Evolutionary conservation across 2,329 filamentous ascomycete species (phyloP).

Genomic region (Albophoma yamanashiensis): DNA sequence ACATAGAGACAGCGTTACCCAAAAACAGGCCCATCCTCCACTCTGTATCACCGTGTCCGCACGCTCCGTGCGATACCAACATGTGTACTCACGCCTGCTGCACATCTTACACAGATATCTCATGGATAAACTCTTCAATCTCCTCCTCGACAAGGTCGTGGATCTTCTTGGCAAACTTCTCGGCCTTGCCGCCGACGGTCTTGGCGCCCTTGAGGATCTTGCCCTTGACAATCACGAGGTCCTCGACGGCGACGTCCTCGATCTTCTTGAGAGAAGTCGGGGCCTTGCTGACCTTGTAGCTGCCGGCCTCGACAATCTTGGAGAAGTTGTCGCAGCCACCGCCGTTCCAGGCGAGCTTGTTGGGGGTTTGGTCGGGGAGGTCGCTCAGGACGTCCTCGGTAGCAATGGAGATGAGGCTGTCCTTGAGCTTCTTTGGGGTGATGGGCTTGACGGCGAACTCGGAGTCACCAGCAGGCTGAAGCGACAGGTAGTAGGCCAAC

Average conservation of each 20-base stretch:
- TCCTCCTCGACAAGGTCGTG: conserved; percentile 51
- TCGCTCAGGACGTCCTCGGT: conserved; percentile 70
- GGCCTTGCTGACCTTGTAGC: conserved; percentile 49
- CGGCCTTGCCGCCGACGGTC: conserved; percentile 42
- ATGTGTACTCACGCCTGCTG: neutral
- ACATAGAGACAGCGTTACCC: neutral
- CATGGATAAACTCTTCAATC: conserved; percentile 47
- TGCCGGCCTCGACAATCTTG: conserved; percentile 64
- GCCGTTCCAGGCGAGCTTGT: conserved; percentile 98
- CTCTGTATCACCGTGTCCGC: neutral
- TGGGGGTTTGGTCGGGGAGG: conserved; percentile 77
- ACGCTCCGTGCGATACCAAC: neutral
- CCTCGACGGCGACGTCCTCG: conserved; percentile 48
- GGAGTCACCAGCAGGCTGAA: conserved; percentile 83
- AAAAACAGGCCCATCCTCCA: neutral
- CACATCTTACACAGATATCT: conserved; percentile 14
- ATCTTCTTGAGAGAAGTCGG: conserved; percentile 43
- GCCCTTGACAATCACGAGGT: conserved; percentile 47
- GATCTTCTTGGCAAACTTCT: conserved; percentile 54
- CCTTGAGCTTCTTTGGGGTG: conserved; percentile 90
- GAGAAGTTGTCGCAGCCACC: conserved; percentile 88
- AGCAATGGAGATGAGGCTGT: conserved; percentile 70
- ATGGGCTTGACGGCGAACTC: conserved; percentile 83
- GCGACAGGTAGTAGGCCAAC: conserved; percentile 93
- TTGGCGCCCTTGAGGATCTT: conserved; percentile 45